Evolutionary conservation across 2,329 filamentous ascomycete genomes (phyloP).

Genomic region (Tympanopsis confertula): DNA sequence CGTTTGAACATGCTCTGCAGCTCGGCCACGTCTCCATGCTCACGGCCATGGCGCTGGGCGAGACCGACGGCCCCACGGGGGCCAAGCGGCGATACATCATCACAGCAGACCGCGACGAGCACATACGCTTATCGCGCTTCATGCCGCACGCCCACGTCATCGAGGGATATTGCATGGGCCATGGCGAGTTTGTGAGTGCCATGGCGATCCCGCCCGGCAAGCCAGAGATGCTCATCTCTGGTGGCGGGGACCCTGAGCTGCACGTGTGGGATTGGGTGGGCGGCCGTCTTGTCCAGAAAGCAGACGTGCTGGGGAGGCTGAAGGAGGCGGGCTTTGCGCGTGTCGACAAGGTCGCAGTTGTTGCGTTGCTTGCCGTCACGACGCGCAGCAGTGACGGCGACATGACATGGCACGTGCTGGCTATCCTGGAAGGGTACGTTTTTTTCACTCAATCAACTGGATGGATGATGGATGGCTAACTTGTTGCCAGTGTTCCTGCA

Average conservation of each 20-base stretch:
- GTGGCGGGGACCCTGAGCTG: constrained; percentile 71
- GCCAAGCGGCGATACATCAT: constrained; percentile 35
- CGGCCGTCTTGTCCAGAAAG: constrained; percentile 39
- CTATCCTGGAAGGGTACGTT: constrained; percentile 31
- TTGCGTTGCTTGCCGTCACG: constrained; percentile 15
- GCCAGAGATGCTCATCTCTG: constrained; percentile 63
- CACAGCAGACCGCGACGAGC: constrained; percentile 48
- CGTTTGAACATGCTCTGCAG: constrained; percentile 67
- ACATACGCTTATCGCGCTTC: constrained; percentile 78
- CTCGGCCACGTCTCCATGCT: constrained; percentile 94
- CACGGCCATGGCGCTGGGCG: constrained; percentile 55
- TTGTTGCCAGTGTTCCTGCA: constrained; percentile 43
- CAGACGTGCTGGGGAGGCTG: constrained; percentile 35
- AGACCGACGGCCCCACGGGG: constrained; percentile 28
- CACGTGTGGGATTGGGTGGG: constrained; percentile 73
- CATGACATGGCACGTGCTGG: constrained; percentile 17
- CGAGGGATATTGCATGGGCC: constrained; percentile 79
- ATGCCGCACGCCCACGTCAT: constrained; percentile 78
- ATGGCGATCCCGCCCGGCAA: constrained; percentile 51
- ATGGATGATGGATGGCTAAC: constrained; percentile 17
- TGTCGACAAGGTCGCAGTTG: constrained; percentile 33
- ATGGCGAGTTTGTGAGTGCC: constrained; percentile 72
- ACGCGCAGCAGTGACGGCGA: neutral
- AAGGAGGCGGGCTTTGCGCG: constrained; percentile 18
- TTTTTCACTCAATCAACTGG: constrained; percentile 14